Conservation (phyloP, 768 basidiomycete species). For the Suillus ampliporus region DNA sequence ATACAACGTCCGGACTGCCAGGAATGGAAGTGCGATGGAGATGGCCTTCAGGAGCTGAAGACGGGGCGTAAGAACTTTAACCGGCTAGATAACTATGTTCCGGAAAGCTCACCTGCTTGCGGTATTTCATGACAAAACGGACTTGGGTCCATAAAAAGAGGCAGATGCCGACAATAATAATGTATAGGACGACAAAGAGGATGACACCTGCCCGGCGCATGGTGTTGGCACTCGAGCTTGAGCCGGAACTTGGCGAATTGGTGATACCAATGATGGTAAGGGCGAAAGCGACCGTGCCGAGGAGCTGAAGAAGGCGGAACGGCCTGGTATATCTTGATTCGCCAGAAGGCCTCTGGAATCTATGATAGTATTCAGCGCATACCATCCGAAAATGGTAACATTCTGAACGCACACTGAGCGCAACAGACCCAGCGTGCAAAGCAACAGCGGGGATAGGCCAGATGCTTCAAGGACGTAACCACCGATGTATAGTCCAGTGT, state of each 20-base stretch:
- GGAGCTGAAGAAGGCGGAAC: slow-evolving; percentile 36
- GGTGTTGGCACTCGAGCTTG: slow-evolving; percentile 26
- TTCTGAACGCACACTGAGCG: slow-evolving; percentile 38
- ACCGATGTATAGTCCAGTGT: slow-evolving; percentile 54
- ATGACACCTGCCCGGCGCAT: slow-evolving; percentile 41
- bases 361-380: slow-evolving; percentile 19
- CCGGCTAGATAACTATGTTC: slow-evolving; percentile 1
- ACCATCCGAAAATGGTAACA: background rate
- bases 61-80: slow-evolving; percentile 16
- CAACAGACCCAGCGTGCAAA: slow-evolving; percentile 43
- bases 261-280: slow-evolving; percentile 42
- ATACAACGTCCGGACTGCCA: slow-evolving; percentile 52
- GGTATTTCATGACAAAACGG: slow-evolving; percentile 35
- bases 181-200: slow-evolving; percentile 42
- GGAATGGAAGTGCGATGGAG: slow-evolving; percentile 60
- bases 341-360: slow-evolving; percentile 35
- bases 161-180: slow-evolving; percentile 51
- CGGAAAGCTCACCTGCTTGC: slow-evolving; percentile 39
- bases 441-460: slow-evolving; percentile 46
- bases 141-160: slow-evolving; percentile 59
- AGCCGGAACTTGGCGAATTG: slow-evolving; percentile 17
- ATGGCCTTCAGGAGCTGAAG: slow-evolving; percentile 61
- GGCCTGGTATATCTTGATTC: slow-evolving; percentile 11
- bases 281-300: slow-evolving; percentile 33
- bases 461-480: slow-evolving; percentile 51